Conservation (phyloP, 23 red algal species). For the Chondrus crispus region DNA sequence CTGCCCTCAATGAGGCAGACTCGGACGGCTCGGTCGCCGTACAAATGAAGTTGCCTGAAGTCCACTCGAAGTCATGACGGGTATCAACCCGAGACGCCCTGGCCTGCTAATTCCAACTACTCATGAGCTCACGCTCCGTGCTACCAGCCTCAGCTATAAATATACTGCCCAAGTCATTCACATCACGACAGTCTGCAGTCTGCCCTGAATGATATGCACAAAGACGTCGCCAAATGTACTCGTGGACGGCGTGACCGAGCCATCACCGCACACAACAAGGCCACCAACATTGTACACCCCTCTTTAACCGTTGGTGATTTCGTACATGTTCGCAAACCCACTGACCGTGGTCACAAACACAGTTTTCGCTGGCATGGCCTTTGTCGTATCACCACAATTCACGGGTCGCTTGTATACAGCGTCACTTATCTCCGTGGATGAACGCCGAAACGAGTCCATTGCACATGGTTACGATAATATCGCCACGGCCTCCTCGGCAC, state of each 20-base stretch:
- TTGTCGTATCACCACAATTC: neutral
- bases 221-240: neutral
- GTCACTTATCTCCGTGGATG: neutral
- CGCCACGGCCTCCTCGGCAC: neutral
- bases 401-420: slow-evolving; percentile 23
- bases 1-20: neutral
- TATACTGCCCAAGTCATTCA: neutral
- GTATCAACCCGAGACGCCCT: neutral
- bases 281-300: slow-evolving; percentile 14
- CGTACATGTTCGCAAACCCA: neutral
- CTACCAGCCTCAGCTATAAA: neutral
- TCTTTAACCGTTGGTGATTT: neutral
- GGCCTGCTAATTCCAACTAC: neutral
- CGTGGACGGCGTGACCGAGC: neutral
- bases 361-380: neutral
- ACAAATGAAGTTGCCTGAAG: neutral
- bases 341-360: slow-evolving; percentile 21
- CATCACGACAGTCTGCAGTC: neutral
- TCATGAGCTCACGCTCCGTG: neutral
- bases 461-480: neutral
- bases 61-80: neutral
- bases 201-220: neutral
- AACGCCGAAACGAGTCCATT: neutral
- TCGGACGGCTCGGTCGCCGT: neutral
- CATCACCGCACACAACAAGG: slow-evolving; percentile 8